phyloP scores from a whole-genome alignment of 179 eudicot genomes.

The Corrigiola litoralis region DNA sequence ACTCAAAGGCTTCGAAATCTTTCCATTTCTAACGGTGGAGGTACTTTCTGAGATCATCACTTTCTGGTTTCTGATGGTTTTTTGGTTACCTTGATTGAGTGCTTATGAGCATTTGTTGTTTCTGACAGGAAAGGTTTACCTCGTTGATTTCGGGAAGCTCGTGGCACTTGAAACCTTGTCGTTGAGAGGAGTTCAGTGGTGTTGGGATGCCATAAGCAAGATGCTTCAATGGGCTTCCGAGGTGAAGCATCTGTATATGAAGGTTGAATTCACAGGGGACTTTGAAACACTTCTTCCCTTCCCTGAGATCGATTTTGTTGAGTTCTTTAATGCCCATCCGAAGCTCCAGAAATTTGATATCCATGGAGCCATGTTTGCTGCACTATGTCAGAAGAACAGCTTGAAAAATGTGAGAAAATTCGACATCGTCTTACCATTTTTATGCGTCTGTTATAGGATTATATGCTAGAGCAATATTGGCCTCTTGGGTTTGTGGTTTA shows the following conservation, averaged over 20 bases:
- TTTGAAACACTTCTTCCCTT: conserved; percentile 67
- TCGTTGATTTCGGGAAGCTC: conserved; percentile 77
- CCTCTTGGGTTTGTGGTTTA: no score
- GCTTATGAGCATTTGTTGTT: neutral
- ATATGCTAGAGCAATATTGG: no score
- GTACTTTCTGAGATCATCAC: conserved; percentile 29
- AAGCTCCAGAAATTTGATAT: conserved; percentile 69
- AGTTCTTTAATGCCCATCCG: conserved; percentile 78
- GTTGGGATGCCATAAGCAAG: conserved; percentile 81
- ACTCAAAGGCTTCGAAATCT: conserved; percentile 56
- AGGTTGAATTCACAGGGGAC: conserved; percentile 92
- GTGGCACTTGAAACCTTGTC: conserved; percentile 66
- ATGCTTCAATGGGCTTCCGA: conserved; percentile 78
- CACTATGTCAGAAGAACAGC: conserved; percentile 88
- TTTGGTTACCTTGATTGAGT: neutral
- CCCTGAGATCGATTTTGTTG: conserved; percentile 86
- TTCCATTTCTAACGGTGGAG: conserved; percentile 66
- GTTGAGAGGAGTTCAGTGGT: conserved; percentile 87
- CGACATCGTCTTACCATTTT: neutral
- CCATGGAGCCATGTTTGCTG: conserved; percentile 99
- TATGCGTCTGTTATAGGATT: no score
- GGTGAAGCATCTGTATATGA: conserved; percentile 83
- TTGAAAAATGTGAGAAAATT: conserved; percentile 58
- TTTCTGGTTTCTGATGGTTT: neutral
- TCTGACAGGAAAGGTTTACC: conserved; percentile 58